A percentile compares a stretch with the other conserved stretches of the same genome.
phyloP scores from a whole-genome alignment of 768 basidiomycete species.

The Boletus reticuloceps region DNA sequence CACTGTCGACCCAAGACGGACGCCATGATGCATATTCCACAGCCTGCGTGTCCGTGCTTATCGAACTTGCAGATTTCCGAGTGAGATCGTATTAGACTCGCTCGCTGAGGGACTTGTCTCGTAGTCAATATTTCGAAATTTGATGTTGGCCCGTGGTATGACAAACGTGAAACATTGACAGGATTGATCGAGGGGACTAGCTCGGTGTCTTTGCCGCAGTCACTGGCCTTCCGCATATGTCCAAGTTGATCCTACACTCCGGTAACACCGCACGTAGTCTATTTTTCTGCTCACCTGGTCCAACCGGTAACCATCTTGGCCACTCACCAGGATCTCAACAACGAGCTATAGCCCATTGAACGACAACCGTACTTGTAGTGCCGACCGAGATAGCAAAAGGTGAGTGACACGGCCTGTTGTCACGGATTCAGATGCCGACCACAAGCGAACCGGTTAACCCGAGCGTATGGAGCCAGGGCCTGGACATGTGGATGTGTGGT shows the following conservation, averaged over 20 bases:
- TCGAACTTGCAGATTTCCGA: constrained; percentile 1
- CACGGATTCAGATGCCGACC: not conserved
- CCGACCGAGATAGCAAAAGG: too few species aligned
- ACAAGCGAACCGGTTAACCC: not conserved
- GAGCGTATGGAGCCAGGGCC: not conserved
- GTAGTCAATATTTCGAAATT: constrained; percentile 9
- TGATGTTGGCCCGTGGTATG: constrained; percentile 16
- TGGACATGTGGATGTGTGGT: not conserved
- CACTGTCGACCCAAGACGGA: not conserved
- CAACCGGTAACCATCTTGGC: constrained; percentile 5
- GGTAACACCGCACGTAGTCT: constrained; percentile 37
- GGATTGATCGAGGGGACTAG: constrained; percentile 40
- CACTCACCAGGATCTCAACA: not conserved
- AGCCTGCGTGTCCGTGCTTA: not conserved
- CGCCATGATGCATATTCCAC: not conserved
- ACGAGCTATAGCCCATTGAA: not conserved
- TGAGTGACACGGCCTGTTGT: not conserved
- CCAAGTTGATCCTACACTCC: constrained; percentile 32
- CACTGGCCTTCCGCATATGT: constrained; percentile 34
- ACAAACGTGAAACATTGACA: constrained; percentile 43
- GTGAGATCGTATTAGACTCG: not conserved
- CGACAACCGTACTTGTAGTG: not conserved
- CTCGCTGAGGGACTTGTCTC: constrained; percentile 1
- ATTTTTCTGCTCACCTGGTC: constrained; percentile 15
- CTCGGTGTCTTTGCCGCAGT: constrained; percentile 23